A percentile compares a stretch with the other conserved stretches of the same genome.
phyloP scores from a whole-genome alignment of 192 early-diverging fungal genomes.

The Backusella luteola region DNA sequence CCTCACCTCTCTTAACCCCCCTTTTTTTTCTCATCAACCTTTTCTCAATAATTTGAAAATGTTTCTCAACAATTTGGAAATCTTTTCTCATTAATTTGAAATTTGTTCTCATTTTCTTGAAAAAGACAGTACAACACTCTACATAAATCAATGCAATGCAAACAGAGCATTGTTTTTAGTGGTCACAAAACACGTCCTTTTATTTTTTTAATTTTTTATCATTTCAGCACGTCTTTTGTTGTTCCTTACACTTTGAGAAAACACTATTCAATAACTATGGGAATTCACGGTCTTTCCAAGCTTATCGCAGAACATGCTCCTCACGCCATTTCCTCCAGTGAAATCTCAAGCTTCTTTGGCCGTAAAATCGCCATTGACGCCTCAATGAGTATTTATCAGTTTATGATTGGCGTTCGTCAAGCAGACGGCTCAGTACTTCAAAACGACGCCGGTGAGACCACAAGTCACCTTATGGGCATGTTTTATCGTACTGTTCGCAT shows the following conservation, averaged over 20 bases:
- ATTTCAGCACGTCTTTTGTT: background rate
- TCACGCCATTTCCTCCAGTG: constrained; percentile 76
- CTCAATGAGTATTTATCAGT: constrained; percentile 98
- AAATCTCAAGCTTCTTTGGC: constrained; percentile 87
- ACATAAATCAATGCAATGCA: background rate
- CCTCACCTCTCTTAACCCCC: no score
- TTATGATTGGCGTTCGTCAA: constrained; percentile 92
- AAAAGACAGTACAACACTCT: no score
- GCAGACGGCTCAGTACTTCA: constrained; percentile 87
- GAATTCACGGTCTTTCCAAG: constrained; percentile 86
- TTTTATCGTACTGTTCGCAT: constrained; percentile 96
- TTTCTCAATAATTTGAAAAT: no score
- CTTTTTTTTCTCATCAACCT: no score
- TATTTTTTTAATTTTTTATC: background rate
- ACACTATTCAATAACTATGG: constrained; percentile 40
- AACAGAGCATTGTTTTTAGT: background rate
- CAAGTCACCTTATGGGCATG: constrained; percentile 96
- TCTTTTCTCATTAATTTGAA: no score
- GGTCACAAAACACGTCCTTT: background rate
- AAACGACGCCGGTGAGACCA: constrained; percentile 89
- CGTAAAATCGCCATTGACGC: constrained; percentile 98
- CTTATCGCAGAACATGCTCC: constrained; percentile 92
- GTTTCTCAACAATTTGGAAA: no score
- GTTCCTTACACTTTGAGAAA: background rate
- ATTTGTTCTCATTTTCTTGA: no score